Conservation (phyloP, 192 early-diverging fungal species). For the Umbelopsis sp. region DNA sequence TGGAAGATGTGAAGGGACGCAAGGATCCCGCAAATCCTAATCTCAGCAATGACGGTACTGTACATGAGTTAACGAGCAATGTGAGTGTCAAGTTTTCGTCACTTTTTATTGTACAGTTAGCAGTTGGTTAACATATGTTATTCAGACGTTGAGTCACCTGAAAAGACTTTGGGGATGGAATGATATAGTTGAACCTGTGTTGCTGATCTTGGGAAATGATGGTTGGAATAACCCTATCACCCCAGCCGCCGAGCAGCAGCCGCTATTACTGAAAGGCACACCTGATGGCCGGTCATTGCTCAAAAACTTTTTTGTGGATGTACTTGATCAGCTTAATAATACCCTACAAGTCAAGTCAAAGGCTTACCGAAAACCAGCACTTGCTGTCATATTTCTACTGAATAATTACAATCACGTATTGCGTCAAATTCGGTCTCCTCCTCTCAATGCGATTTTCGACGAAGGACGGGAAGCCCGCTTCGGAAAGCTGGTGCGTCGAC, state of each 20-base stretch:
- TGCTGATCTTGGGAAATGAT: conserved; percentile 56
- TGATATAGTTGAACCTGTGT: conserved; percentile 58
- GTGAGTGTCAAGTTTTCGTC: conserved; percentile 43
- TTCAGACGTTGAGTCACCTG: conserved; percentile 63
- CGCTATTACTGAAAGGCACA: background rate
- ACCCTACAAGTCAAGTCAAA: conserved; percentile 71
- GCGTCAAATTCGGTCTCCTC: conserved; percentile 60
- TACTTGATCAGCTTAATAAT: conserved; percentile 56
- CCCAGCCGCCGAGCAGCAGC: background rate
- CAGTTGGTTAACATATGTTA: background rate
- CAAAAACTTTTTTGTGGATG: conserved; percentile 47
- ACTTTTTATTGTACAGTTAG: background rate
- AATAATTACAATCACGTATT: conserved; percentile 84
- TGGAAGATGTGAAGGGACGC: conserved; percentile 70
- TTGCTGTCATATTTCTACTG: conserved; percentile 73
- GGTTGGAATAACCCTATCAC: conserved; percentile 51
- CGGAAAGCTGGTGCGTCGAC: conserved; percentile 57
- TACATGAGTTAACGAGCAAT: conserved; percentile 80
- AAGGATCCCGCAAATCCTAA: conserved; percentile 44
- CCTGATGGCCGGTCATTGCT: conserved; percentile 28
- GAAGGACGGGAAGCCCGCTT: conserved; percentile 49
- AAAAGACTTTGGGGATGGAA: conserved; percentile 60
- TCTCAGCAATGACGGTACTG: conserved; percentile 78
- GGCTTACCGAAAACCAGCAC: conserved; percentile 69
- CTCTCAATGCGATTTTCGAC: conserved; percentile 54